These are phyloP conservation scores for Tilletia horrida DNA, from an alignment of 1,284 basidiomycete species.

Conservation along the genomic window DNA sequence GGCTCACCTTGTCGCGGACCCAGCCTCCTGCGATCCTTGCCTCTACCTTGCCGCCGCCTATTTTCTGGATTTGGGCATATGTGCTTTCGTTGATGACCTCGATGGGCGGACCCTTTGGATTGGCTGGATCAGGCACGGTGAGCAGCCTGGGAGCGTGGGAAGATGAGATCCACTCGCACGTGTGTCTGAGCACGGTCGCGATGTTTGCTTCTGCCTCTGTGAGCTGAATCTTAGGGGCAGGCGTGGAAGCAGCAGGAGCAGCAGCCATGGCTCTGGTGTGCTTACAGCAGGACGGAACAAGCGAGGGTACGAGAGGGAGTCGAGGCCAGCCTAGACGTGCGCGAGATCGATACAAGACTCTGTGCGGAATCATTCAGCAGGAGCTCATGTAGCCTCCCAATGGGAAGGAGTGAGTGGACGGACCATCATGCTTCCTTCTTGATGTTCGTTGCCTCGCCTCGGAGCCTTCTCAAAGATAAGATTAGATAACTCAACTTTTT, in stretches of 20 bases:
- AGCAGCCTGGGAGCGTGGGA: not conserved
- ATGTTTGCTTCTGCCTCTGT: conserved; percentile 8
- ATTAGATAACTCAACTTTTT: too few relatives aligned
- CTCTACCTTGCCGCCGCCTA: conserved; percentile 19
- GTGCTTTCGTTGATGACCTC: conserved; percentile 12
- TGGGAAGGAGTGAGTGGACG: too few relatives aligned
- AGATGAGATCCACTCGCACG: conserved; percentile 15
- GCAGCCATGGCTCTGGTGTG: not conserved
- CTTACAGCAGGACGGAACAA: not conserved
- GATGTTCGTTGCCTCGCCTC: not conserved
- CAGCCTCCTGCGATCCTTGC: conserved; percentile 74
- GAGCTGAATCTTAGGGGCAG: not conserved
- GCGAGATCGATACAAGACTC: too few relatives aligned
- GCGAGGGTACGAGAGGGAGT: too few relatives aligned
- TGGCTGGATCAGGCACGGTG: not conserved
- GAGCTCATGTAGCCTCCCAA: too few relatives aligned
- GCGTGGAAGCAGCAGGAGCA: not conserved
- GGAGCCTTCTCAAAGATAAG: not conserved
- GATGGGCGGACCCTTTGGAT: not conserved
- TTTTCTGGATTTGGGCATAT: not conserved
- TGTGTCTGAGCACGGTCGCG: not conserved
- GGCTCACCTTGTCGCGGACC: conserved; percentile 77
- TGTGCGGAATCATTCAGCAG: too few relatives aligned
- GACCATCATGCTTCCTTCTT: too few relatives aligned
- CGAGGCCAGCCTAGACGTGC: too few relatives aligned